Evolutionary conservation across 73 alveolate species (phyloP), one percentile per base, ranked within the genome.

Genomic region (Paramecium tetraurelia): DNA sequence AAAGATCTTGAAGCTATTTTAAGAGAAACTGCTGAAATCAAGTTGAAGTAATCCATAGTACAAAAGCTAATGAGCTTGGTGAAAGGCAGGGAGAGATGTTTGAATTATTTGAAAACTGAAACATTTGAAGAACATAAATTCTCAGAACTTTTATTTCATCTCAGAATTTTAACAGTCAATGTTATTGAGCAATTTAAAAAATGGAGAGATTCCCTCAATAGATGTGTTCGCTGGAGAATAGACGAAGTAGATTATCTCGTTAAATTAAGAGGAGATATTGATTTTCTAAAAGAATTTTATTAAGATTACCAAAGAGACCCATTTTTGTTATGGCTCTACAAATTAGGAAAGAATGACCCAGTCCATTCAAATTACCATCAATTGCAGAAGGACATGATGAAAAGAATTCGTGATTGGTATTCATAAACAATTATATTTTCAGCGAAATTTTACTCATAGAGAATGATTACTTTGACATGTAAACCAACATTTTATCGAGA

Each of bases 391-490:
- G 87, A 75, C 18, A 21, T 75, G 22, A 29, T 75, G 58, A 75
- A 38, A 41, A 75, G 87, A 75, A 75, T 75, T 5, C 38, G 87
- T 29, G 87, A 75, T 29, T 75, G 87, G 87, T 75, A 75, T 11
- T 35, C 20, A 75, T 75, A 35, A 14, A 38, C 31, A 27, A 27
- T 36, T 14, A 75, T 75, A 75, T 14, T 35, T 35, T 41, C 16
- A 75, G 87, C 10, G 87, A 75, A 38, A 75, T 75, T 41, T 75
- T 75, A 41, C 33, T 35, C 16, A 35, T 75, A 38, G 87, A 75
- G n/a, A 21, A 38, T 75, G 59, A 75, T 35, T 75, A 38, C 27
- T 75, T 29, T 75, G 59, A 75, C 10, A 35, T 38, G 59, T 75
- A 75, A 41, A 75, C 58, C 4, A 75, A 75, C 46, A 75, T 75